These are phyloP conservation scores for Xylaria hypoxylon DNA, from an alignment of 2,329 filamentous ascomycete species.

Conservation along the genomic window DNA sequence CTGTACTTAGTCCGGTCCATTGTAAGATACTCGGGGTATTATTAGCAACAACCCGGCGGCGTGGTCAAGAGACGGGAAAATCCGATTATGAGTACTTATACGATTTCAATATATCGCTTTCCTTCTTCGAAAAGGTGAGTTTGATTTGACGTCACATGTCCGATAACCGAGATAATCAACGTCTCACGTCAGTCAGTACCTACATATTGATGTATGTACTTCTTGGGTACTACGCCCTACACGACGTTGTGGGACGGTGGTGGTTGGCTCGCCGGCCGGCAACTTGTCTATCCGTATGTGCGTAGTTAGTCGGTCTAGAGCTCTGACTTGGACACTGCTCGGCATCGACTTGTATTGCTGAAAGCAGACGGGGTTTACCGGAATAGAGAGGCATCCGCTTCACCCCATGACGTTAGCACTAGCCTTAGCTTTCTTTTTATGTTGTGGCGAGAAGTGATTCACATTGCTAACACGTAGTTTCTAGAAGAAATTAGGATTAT, in stretches of 20 bases:
- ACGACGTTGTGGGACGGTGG: not conserved
- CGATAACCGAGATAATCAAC: conserved; percentile 6
- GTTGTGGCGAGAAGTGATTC: not conserved
- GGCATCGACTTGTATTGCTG: not conserved
- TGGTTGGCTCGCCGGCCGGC: conserved; percentile 3
- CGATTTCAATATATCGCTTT: not conserved
- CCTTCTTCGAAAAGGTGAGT: not conserved
- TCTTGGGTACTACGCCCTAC: not conserved
- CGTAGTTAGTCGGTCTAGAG: not conserved
- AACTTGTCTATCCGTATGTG: conserved; percentile 7
- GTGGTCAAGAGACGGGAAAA: not conserved
- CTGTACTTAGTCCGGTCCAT: not conserved
- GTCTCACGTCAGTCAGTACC: conserved; percentile 5
- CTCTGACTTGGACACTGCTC: not conserved
- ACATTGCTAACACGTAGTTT: not conserved
- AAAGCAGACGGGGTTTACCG: not conserved
- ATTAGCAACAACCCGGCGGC: conserved; percentile 16
- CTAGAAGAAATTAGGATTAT: not conserved
- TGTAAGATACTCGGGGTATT: conserved; percentile 14
- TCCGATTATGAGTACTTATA: not conserved
- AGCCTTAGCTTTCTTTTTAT: not conserved
- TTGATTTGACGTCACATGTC: not conserved
- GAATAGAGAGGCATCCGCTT: not conserved
- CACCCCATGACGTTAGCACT: conserved; percentile 17
- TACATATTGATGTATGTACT: not conserved